phyloP scores from a whole-genome alignment of 73 alveolate species.

The Breviolum minutum region DNA sequence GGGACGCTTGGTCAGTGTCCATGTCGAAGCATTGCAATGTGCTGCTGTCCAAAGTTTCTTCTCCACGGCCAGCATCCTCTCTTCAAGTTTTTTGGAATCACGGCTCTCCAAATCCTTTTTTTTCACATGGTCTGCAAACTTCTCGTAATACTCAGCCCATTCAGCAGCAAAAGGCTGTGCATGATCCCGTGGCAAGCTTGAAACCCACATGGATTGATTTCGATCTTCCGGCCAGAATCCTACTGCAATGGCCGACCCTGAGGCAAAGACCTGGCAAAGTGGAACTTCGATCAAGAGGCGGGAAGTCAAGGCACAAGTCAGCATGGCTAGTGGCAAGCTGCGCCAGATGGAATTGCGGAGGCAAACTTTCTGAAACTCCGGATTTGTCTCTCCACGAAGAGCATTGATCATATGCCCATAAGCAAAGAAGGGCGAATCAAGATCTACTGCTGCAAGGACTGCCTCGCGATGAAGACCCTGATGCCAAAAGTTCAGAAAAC shows the following conservation, averaged over 20 bases:
- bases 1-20: neutral
- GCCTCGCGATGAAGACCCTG: neutral
- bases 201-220: neutral
- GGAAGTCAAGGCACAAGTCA: neutral
- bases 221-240: neutral
- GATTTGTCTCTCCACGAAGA: neutral
- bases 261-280: neutral
- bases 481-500: neutral
- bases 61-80: neutral
- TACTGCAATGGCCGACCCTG: neutral
- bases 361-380: neutral
- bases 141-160: neutral
- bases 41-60: neutral
- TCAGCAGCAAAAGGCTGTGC: neutral
- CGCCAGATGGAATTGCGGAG: slow-evolving; percentile 46
- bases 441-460: neutral
- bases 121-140: neutral
- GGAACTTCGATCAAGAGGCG: neutral
- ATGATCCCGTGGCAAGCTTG: neutral
- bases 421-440: neutral
- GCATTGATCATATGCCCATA: neutral
- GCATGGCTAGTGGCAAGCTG: slow-evolving; percentile 7
- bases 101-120: neutral
- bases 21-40: neutral
- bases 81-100: neutral